Evolutionary conservation across 2,329 filamentous ascomycete genomes (phyloP).

Genomic region (Neofusicoccum sp.): DNA sequence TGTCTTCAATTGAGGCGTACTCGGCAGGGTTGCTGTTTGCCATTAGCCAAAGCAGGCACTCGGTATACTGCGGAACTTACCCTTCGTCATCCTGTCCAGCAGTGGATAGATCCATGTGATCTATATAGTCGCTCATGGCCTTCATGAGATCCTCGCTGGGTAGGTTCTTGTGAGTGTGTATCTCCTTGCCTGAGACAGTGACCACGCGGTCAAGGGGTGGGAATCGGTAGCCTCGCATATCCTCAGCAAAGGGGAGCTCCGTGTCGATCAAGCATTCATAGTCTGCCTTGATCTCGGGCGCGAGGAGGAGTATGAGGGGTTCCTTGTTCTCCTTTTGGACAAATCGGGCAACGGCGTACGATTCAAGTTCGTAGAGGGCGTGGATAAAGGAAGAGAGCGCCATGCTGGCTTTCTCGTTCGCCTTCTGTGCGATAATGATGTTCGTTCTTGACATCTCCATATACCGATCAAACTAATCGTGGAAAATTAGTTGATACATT

Average conservation of each 20-base stretch:
- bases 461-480: slow-evolving; percentile 70
- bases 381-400: slow-evolving; percentile 88
- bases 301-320: slow-evolving; percentile 73
- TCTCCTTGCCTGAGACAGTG: slow-evolving; percentile 76
- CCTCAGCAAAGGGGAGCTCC: slow-evolving; percentile 89
- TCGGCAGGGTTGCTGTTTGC: slow-evolving; percentile 55
- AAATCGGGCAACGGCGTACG: slow-evolving; percentile 81
- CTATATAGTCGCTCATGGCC: slow-evolving; percentile 89
- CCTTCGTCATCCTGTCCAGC: slow-evolving; percentile 70
- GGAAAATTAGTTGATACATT: neutral
- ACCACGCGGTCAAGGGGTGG: slow-evolving; percentile 84
- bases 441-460: slow-evolving; percentile 80
- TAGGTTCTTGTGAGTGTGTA: slow-evolving; percentile 80
- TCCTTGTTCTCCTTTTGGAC: slow-evolving; percentile 81
- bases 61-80: slow-evolving; percentile 30
- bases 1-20: slow-evolving; percentile 70
- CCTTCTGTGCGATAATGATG: slow-evolving; percentile 72
- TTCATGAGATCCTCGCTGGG: slow-evolving; percentile 70
- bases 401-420: slow-evolving; percentile 77
- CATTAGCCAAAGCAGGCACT: slow-evolving; percentile 15
- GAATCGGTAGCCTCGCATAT: slow-evolving; percentile 86
- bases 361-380: slow-evolving; percentile 79
- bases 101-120: slow-evolving; percentile 81
- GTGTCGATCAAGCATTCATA: slow-evolving; percentile 87
- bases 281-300: slow-evolving; percentile 73